Evolutionary conservation across 2,329 filamentous ascomycete species (phyloP).

Genomic region (Aspergillus persii): DNA sequence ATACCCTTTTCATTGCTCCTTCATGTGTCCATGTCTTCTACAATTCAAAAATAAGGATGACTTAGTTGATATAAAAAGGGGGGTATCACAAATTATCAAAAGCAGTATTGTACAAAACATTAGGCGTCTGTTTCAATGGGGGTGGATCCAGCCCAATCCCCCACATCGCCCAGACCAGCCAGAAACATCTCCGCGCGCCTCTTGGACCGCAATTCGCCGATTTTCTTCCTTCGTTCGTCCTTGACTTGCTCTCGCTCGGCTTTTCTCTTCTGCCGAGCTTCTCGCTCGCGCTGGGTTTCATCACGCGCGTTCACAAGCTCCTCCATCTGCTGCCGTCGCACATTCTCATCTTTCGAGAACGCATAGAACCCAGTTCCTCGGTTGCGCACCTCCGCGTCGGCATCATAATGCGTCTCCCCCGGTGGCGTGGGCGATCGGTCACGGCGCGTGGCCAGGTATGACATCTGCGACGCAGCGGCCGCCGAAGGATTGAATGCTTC

Average conservation of each 20-base stretch:
- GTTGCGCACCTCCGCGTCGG: conserved; percentile 74
- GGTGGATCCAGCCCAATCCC: conserved; percentile 1
- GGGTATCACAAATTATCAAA: conserved; percentile 11
- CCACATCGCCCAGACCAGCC: conserved; percentile 50
- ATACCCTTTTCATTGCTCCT: neutral
- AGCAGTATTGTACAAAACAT: conserved; percentile 2
- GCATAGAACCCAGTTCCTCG: conserved; percentile 91
- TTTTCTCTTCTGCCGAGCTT: conserved; percentile 56
- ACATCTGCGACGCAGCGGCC: conserved; percentile 66
- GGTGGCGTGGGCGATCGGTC: conserved; percentile 80
- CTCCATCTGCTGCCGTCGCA: conserved; percentile 71
- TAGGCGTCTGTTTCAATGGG: neutral
- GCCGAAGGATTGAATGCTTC: conserved; percentile 78
- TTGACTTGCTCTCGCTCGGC: conserved; percentile 61
- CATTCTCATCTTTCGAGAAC: conserved; percentile 74
- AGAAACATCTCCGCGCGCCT: conserved; percentile 73
- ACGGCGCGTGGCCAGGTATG: conserved; percentile 70
- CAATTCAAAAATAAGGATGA: neutral
- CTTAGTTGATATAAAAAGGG: neutral
- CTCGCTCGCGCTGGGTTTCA: conserved; percentile 65
- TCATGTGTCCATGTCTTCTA: neutral
- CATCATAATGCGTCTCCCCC: conserved; percentile 79
- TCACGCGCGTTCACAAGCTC: conserved; percentile 64
- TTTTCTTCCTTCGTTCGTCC: conserved; percentile 54
- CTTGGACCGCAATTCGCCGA: conserved; percentile 56